Conservation (phyloP, 192 early-diverging fungal genomes). For the Backusella tarrabulga region DNA sequence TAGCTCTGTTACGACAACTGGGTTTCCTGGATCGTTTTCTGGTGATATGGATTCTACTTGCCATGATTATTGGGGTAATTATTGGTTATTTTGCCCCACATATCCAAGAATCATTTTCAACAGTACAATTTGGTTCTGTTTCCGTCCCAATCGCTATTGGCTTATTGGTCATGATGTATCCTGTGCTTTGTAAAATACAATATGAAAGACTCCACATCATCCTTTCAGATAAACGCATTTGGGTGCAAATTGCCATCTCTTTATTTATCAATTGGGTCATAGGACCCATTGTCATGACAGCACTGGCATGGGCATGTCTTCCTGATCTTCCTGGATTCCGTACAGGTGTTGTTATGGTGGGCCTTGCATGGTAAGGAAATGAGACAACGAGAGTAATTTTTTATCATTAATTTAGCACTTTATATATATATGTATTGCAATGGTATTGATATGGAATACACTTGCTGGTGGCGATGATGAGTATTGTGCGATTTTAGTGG, state of each 20-base stretch:
- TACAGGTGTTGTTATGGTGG: conserved; percentile 61
- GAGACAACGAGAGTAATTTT: no score
- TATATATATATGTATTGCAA: conserved; percentile 67
- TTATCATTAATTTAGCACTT: no score
- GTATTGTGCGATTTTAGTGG: conserved; percentile 70
- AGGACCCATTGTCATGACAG: conserved; percentile 65
- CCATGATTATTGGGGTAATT: conserved; percentile 58
- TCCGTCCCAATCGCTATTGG: conserved; percentile 71
- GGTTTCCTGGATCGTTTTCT: conserved; percentile 41
- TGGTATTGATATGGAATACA: conserved; percentile 79
- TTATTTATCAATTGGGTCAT: conserved; percentile 67
- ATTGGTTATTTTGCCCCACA: conserved; percentile 59
- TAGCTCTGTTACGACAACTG: conserved; percentile 16
- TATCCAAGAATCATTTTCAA: conserved; percentile 49
- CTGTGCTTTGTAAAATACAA: conserved; percentile 61
- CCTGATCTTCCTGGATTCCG: conserved; percentile 66
- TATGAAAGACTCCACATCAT: conserved; percentile 46
- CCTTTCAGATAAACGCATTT: conserved; percentile 42
- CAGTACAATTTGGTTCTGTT: conserved; percentile 58
- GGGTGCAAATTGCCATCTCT: conserved; percentile 54
- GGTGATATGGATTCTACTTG: conserved; percentile 37
- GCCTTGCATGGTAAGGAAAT: conserved; percentile 26
- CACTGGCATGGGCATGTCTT: conserved; percentile 64
- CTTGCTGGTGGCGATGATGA: conserved; percentile 64
- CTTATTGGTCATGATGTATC: conserved; percentile 72